Evolutionary conservation across 768 basidiomycete genomes (phyloP).

Genomic region (Hortiboletus campestris): DNA sequence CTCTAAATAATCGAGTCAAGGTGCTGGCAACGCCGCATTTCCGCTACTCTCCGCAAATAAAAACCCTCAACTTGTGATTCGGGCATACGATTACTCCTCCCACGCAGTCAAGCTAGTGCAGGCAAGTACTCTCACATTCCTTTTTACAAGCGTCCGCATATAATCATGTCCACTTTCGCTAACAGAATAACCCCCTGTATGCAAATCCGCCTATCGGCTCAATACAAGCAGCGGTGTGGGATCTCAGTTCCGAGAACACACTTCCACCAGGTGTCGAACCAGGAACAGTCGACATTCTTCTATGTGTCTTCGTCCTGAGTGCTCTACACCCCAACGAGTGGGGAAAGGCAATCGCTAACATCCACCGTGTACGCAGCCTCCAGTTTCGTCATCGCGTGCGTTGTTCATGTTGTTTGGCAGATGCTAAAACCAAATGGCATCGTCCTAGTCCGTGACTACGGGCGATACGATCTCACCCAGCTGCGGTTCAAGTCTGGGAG

Average conservation of each 20-base stretch:
- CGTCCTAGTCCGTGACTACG: constrained; percentile 90
- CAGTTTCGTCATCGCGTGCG: neutral
- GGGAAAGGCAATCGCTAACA: constrained; percentile 76
- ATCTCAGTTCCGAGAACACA: constrained; percentile 63
- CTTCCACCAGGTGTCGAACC: constrained; percentile 65
- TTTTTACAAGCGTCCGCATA: neutral
- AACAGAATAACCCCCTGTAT: constrained; percentile 73
- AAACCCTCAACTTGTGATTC: constrained; percentile 72
- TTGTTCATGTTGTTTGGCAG: constrained; percentile 37
- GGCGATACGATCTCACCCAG: constrained; percentile 92
- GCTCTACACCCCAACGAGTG: constrained; percentile 95
- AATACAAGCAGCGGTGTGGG: constrained; percentile 86
- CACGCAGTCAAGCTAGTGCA: constrained; percentile 90
- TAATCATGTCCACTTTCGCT: neutral
- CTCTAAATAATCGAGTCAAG: constrained; percentile 38
- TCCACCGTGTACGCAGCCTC: constrained; percentile 56
- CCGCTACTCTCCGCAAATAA: constrained; percentile 81
- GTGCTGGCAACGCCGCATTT: constrained; percentile 94
- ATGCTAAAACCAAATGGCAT: constrained; percentile 89
- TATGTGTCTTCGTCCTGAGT: constrained; percentile 92
- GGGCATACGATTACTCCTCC: constrained; percentile 88
- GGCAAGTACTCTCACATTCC: constrained; percentile 39
- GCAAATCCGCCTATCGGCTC: constrained; percentile 60
- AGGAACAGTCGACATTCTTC: constrained; percentile 77
- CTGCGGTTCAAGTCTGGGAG: constrained; percentile 87